Base-by-base conservation (phyloP, 2,329 filamentous ascomycete species). In the Fusarium subtropicale region DNA sequence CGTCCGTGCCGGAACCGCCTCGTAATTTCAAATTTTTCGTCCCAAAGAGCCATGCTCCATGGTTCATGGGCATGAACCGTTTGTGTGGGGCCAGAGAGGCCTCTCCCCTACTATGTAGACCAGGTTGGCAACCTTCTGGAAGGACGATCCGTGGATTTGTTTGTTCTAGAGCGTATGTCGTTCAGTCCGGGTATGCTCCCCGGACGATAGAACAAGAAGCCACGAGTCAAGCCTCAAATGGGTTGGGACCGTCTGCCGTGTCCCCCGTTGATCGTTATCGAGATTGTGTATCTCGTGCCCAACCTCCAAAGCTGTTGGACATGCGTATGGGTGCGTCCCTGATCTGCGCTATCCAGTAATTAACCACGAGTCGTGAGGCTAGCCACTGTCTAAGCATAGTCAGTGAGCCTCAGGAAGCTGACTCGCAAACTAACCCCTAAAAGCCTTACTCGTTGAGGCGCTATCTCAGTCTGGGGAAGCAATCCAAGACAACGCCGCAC, bases 21-120 rank as follows among this genome's bases (percentile, higher is more conserved):
- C 63, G 68, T 77, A 76, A 78, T 77, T 76, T 77, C 65, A 76
- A 71, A 55, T 51, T 63, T 71, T 72, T 68, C 60, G 55, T 72
- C 68, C 42, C 60, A 74, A 71, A 54, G 60, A 68, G 51, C 64
- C 44, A 56, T 48, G 53, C 22, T 56, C 31, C 73, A 71, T 59
- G 58, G 64, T 71, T 73, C 62, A 50, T 47, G 31, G 15, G 18
- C 52, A 55, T 71, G 56, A 62, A 55, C 44, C 56, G 38, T 54
- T 54, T 62, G 45, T 63, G 72, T 74, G 71, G 72, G 38, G 56
- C 53, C 59, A 47, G 38, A 60, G 66, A 63, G 61, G 69, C 64
- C 68, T 64, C 62, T 65, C 57, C 61, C 58, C 66, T 61, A 30
- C 28, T 30, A 30, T 10, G 10, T 11, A 64, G 44, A 44, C 56